These are phyloP conservation scores for Lepidium sativum DNA, from an alignment of 345 rosid genomes.

Conservation along the genomic window DNA sequence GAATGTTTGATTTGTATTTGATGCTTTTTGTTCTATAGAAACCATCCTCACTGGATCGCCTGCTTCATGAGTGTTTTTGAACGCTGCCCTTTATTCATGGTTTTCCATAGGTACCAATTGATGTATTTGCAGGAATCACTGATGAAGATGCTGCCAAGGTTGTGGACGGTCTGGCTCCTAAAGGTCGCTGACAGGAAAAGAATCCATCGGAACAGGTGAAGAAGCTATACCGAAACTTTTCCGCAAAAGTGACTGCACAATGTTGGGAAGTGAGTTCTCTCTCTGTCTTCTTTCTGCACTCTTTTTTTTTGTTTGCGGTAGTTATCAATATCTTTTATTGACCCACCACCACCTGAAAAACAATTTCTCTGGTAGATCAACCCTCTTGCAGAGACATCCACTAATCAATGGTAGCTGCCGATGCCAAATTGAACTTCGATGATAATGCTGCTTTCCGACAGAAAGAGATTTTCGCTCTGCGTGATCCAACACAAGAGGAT, in stretches of 20 bases:
- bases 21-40: neutral
- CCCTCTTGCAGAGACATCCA: slow-evolving; percentile 94
- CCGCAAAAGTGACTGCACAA: slow-evolving; percentile 75
- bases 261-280: slow-evolving; percentile 80
- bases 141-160: slow-evolving; percentile 97
- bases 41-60: neutral
- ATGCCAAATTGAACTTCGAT: slow-evolving; percentile 98
- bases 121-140: slow-evolving; percentile 88
- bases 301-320: neutral
- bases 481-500: slow-evolving; percentile 98
- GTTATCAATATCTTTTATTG: neutral
- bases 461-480: slow-evolving; percentile 64
- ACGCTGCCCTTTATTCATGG: neutral
- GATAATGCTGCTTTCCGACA: slow-evolving; percentile 97
- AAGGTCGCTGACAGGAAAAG: slow-evolving; percentile 69
- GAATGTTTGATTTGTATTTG: neutral
- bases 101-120: slow-evolving; percentile 72
- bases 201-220: slow-evolving; percentile 92
- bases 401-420: slow-evolving; percentile 91
- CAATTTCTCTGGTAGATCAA: slow-evolving; percentile 52
- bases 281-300: neutral
- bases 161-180: slow-evolving; percentile 90
- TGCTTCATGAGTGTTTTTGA: neutral
- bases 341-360: neutral
- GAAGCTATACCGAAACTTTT: slow-evolving; percentile 90